Evolutionary conservation across 2,329 filamentous ascomycete species (phyloP), one percentile per base, ranked within the genome.

Genomic region (Lachnellula cervina): DNA sequence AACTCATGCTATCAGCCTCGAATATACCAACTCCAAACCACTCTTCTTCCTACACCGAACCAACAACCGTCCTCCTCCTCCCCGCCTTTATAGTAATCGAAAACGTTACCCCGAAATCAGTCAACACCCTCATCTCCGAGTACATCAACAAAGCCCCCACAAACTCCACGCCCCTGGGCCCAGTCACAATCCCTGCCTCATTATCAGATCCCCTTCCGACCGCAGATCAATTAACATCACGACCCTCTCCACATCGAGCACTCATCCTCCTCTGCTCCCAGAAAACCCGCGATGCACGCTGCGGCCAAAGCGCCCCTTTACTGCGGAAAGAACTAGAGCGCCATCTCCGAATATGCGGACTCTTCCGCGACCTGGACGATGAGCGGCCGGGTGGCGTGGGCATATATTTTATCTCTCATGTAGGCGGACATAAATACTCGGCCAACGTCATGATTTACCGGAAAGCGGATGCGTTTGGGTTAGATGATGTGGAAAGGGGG

Each of bases 401-500:
- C 0, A 89, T 99, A 62, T 96, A 96, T 74, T 97, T 97, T 70
- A 95, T 97, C 68, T 93, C 86, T 63, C 94, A 99, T 69, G 91
- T 97, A 2, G 94, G 94, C 28, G 94, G 94, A 0, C 94, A 99
- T 77, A 97, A 97, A 76, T 97, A 96, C 74, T 86, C 87, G 47
- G 94, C 94, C 28, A 99, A 99, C 67, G 84, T 97, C 64, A 89
- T 99, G 77, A 79, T 99, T 1, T 97, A 99, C 71, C 82, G 94
- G 9, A 80, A 65, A 55, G 58, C 63, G 42, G 61, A 71, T 58
- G 69, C 69, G 5, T 70, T 70, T 59, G 69, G 69, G 7, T 25
- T 70, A 17, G 68, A 70, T 46, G 42, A 56, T 7, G 51, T 69
- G 40, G 62, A 67, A 42, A 58, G 67, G 43, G 66, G 59, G 56